Conservation (phyloP, 1,139 yeast genomes). For the Pichia norvegensis region DNA sequence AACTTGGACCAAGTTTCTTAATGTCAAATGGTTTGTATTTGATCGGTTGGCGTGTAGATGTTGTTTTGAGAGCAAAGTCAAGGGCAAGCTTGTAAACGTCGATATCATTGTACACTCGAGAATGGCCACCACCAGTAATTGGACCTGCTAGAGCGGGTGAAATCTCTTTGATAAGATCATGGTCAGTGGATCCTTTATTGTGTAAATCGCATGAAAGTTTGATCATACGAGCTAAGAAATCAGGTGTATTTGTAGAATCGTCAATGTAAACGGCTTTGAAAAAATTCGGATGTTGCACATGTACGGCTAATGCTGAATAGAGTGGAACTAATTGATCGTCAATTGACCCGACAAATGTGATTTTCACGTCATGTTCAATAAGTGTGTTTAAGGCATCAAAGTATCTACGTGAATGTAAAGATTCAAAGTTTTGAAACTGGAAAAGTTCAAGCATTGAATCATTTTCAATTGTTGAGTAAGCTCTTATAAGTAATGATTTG, state of each 20-base stretch:
- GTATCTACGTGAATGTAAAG: constrained; percentile 64
- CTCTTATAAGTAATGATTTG: constrained; percentile 73
- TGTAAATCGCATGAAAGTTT: constrained; percentile 36
- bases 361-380: constrained; percentile 63
- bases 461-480: constrained; percentile 83
- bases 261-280: constrained; percentile 87
- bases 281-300: constrained; percentile 81
- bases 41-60: constrained; percentile 44
- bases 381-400: constrained; percentile 59
- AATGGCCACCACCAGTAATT: constrained; percentile 91
- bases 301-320: constrained; percentile 79
- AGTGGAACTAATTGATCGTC: constrained; percentile 91
- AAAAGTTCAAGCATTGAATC: constrained; percentile 80
- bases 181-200: constrained; percentile 64
- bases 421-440: constrained; percentile 72
- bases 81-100: constrained; percentile 78
- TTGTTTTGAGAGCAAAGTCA: constrained; percentile 68
- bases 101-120: constrained; percentile 77
- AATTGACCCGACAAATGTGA: constrained; percentile 77
- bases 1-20: constrained; percentile 53
- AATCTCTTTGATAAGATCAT: constrained; percentile 72
- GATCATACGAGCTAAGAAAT: constrained; percentile 30
- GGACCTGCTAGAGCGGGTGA: constrained; percentile 83
- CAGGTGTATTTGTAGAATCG: constrained; percentile 37
- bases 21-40: constrained; percentile 54